These are phyloP conservation scores for Rhizomucor pusillus DNA, from an alignment of 371 early-diverging fungal genomes.

Conservation along the genomic window DNA sequence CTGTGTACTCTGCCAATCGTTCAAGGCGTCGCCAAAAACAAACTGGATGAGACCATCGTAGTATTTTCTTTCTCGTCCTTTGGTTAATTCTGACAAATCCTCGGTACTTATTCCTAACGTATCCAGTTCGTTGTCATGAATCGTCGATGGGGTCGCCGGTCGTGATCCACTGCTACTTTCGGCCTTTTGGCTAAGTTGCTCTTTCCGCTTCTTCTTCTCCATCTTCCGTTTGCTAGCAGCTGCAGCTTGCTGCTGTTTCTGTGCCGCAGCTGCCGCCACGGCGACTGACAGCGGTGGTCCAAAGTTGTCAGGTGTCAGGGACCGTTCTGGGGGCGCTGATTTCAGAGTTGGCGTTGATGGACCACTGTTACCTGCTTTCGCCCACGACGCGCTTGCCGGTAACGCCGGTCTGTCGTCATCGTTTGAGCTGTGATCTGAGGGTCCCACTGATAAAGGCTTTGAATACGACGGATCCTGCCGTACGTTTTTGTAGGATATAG, in stretches of 20 bases:
- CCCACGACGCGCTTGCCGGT: slow-evolving; percentile 68
- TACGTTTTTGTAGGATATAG: slow-evolving; percentile 20
- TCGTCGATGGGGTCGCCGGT: slow-evolving; percentile 14
- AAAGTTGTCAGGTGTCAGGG: slow-evolving; percentile 44
- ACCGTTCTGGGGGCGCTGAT: slow-evolving; percentile 29
- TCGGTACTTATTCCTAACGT: slow-evolving; percentile 3
- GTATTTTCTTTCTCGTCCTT: neutral
- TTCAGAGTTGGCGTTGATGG: slow-evolving; percentile 50
- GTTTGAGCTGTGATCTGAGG: neutral
- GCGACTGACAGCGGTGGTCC: slow-evolving; percentile 51
- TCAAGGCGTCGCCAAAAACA: slow-evolving; percentile 41
- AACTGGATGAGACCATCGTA: slow-evolving; percentile 32
- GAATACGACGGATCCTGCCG: slow-evolving; percentile 9
- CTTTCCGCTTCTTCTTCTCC: slow-evolving; percentile 46
- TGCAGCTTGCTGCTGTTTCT: slow-evolving; percentile 30
- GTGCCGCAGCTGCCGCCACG: slow-evolving; percentile 54
- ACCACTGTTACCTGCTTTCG: slow-evolving; percentile 36
- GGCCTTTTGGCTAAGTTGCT: slow-evolving; percentile 22
- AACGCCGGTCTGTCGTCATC: slow-evolving; percentile 54
- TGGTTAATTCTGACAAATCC: neutral
- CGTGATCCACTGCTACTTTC: slow-evolving; percentile 19
- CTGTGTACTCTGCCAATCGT: slow-evolving; percentile 17
- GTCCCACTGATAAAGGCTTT: slow-evolving; percentile 6
- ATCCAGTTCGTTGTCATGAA: neutral
- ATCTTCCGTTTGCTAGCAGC: slow-evolving; percentile 30